Conservation (phyloP, 2,329 filamentous ascomycete genomes). For the Pleomassaria siparia region DNA sequence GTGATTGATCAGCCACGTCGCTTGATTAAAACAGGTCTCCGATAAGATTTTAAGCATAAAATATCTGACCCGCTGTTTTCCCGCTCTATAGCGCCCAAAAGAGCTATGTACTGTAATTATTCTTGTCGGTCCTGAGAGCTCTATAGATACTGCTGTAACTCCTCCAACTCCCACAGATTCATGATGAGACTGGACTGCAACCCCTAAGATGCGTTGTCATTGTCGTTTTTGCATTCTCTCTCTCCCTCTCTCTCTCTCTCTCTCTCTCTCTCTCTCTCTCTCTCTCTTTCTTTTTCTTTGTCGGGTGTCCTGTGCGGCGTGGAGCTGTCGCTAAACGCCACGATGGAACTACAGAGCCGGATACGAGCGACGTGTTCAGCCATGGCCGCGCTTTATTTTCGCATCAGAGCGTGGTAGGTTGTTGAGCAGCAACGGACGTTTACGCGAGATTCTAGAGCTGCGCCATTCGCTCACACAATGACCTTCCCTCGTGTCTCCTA, state of each 20-base stretch:
- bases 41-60: slow-evolving; percentile 46
- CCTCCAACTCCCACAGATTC: not conserved
- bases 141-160: not conserved
- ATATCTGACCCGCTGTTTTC: slow-evolving; percentile 30
- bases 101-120: slow-evolving; percentile 13
- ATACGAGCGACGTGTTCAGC: slow-evolving; percentile 3
- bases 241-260: not conserved
- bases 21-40: slow-evolving; percentile 27
- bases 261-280: not conserved
- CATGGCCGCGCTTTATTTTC: slow-evolving; percentile 3
- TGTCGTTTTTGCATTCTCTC: not conserved
- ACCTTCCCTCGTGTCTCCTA: not conserved
- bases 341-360: not conserved
- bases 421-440: not conserved
- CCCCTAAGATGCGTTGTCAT: too few species aligned
- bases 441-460: slow-evolving; percentile 13
- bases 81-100: slow-evolving; percentile 14
- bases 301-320: not conserved
- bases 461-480: slow-evolving; percentile 9
- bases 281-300: not conserved
- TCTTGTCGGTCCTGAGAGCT: too few species aligned
- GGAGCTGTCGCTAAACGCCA: not conserved
- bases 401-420: not conserved
- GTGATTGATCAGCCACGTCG: slow-evolving; percentile 25
- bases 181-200: too few species aligned